Conservation (phyloP, 768 basidiomycete species). For the Boletellus emodensis region DNA sequence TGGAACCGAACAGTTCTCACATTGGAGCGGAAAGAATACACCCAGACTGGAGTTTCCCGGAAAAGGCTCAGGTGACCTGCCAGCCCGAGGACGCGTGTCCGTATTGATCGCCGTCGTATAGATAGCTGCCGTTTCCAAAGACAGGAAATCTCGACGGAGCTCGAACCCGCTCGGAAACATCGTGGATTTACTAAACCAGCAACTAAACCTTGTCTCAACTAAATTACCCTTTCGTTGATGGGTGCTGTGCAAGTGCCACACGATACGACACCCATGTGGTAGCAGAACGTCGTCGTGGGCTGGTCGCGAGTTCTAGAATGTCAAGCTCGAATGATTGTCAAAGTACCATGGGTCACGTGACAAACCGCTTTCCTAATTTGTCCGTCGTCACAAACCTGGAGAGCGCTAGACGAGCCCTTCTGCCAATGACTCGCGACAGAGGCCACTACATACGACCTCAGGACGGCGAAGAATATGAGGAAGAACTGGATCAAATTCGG, state of each 20-base stretch:
- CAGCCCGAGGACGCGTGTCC: constrained; percentile 19
- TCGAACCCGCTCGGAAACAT: neutral
- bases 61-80: constrained; percentile 4
- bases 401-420: neutral
- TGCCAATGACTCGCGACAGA: constrained; percentile 21
- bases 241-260: neutral
- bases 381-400: neutral
- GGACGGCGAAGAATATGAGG: constrained; percentile 46
- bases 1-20: constrained; percentile 15
- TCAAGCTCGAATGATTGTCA: neutral
- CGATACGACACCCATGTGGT: neutral
- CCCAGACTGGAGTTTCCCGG: neutral
- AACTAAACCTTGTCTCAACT: neutral
- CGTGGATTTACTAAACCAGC: neutral
- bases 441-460: constrained; percentile 23
- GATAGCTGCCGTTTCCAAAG: constrained; percentile 4
- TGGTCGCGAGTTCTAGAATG: neutral
- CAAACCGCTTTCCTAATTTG: neutral
- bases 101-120: constrained; percentile 24
- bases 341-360: constrained; percentile 24
- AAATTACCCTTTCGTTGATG: neutral
- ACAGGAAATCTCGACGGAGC: constrained; percentile 9
- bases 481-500: constrained; percentile 68
- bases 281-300: neutral
- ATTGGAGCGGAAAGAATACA: constrained; percentile 14